Base-by-base conservation (phyloP, 139 green algal species). In the Chlamydomonas applanata region DNA sequence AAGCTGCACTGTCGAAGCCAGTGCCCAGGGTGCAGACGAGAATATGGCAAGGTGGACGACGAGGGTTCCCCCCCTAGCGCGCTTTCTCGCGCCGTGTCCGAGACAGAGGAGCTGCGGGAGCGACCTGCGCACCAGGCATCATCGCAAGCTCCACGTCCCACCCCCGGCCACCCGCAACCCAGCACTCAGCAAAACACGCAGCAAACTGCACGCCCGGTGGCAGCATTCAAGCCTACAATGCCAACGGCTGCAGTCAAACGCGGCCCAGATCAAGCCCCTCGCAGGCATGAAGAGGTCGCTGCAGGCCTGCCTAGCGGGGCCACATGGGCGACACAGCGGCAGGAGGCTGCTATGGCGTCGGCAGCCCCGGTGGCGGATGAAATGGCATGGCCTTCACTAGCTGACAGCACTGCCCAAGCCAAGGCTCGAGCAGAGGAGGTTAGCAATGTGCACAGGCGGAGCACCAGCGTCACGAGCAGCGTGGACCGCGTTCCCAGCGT, bases 11-110 rank as follows among this genome's bases (percentile, higher is more conserved):
- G 79, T 77, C 82, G 76, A 63, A 82, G 63, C 65, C 68, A 60
- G 29, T 89, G 84, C 60, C 84, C 84, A 13, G 81, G 81, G 25
- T 89, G 84, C 73, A 63, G 84, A n/a, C 67, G 79, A 54, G 72
- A 77, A 46, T 89, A 86, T 70, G 77, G 80, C 34, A 78, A 71
- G 49, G 76, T 80, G 4, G 69, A 75, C n/a, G 61, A 36, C 16
- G 61, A 57, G 17, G 62, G 40, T 11, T 49, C 45, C 13, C 16
- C 19, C 14, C 29, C 29, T 16, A 25, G 13, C 25, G 27, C 40
- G 3, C 20, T 22, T 32, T 34, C 45, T 70, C 32, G 36, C 72
- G 57, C 68, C 22, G 29, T 30, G 22, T 34, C 59, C 22, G 30
- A 34, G n/a, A 34, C 59, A 3, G n/a, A 66, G 40, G 40, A 49